Conservation (phyloP, 2,329 filamentous ascomycete genomes). For the Chrysoporthe austroafricana region DNA sequence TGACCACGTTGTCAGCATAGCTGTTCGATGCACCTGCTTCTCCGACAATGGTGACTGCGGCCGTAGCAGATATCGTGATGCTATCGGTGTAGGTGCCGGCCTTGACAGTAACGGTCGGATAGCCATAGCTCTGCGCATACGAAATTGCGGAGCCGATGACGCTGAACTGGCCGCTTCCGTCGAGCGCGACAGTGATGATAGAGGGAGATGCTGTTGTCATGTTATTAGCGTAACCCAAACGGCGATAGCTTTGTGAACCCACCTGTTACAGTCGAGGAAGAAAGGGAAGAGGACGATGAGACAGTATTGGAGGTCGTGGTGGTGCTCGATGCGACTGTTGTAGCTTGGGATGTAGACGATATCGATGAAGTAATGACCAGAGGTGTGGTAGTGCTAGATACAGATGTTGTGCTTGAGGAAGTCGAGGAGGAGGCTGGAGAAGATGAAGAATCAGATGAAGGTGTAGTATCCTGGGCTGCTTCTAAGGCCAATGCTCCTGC, state of each 20-base stretch:
- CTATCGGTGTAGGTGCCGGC: slow-evolving; percentile 50
- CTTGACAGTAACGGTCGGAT: slow-evolving; percentile 48
- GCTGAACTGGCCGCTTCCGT: slow-evolving; percentile 49
- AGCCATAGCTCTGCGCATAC: slow-evolving; percentile 45
- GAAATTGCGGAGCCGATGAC: slow-evolving; percentile 48
- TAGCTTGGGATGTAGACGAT: slow-evolving; percentile 3
- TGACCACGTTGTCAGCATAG: slow-evolving; percentile 44
- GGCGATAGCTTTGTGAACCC: background rate
- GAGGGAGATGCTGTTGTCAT: slow-evolving; percentile 11
- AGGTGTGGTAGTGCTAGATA: background rate
- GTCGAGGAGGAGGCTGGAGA: background rate
- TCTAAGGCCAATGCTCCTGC: background rate
- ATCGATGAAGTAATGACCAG: background rate
- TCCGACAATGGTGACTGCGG: slow-evolving; percentile 47
- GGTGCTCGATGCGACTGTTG: background rate
- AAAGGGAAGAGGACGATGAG: background rate
- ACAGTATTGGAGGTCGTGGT: background rate
- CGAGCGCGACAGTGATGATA: slow-evolving; percentile 47
- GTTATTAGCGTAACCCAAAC: background rate
- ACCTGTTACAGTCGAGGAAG: background rate
- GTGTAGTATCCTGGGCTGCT: background rate
- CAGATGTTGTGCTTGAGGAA: background rate
- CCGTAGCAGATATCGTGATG: slow-evolving; percentile 44
- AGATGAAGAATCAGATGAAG: background rate
- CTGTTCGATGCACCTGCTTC: slow-evolving; percentile 35